Conservation (phyloP, 2,329 filamentous ascomycete genomes). For the Monosporascus sp. region DNA sequence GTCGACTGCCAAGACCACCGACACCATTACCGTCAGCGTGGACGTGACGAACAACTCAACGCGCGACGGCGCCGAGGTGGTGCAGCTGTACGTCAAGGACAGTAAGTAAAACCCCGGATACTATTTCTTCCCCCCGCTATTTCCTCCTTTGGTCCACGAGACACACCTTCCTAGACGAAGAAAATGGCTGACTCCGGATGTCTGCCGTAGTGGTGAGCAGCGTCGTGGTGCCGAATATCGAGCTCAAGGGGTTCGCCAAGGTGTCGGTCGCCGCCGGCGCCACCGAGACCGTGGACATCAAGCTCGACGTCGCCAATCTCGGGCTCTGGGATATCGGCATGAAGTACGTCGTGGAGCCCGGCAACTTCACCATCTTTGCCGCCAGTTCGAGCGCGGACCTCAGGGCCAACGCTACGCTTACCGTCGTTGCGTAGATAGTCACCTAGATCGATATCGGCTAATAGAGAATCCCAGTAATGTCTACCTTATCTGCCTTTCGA, state of each 20-base stretch:
- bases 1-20: slow-evolving; percentile 38
- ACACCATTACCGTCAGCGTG: slow-evolving; percentile 54
- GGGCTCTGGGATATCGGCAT: slow-evolving; percentile 55
- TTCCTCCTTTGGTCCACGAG: too few relatives aligned
- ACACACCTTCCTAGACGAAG: too few relatives aligned
- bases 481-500: background rate
- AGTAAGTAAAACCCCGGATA: too few relatives aligned
- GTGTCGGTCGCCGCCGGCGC: slow-evolving; percentile 55
- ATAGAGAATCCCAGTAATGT: background rate
- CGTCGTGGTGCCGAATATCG: slow-evolving; percentile 59
- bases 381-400: slow-evolving; percentile 57
- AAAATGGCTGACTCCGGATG: too few relatives aligned
- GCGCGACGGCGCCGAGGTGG: slow-evolving; percentile 59
- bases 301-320: slow-evolving; percentile 43
- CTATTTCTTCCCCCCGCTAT: too few relatives aligned
- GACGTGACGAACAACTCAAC: slow-evolving; percentile 56
- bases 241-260: slow-evolving; percentile 65
- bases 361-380: slow-evolving; percentile 58
- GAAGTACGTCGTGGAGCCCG: slow-evolving; percentile 70
- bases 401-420: slow-evolving; percentile 50
- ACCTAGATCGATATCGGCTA: background rate
- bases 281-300: slow-evolving; percentile 46
- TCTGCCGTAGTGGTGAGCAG: slow-evolving; percentile 41
- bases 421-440: slow-evolving; percentile 32
- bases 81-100: slow-evolving; percentile 64